A percentile compares a stretch with the other conserved stretches of the same genome.
These are phyloP conservation scores for Globisporangium orthogonon DNA, from an alignment of 352 stramenopile species.

Conservation along the genomic window DNA sequence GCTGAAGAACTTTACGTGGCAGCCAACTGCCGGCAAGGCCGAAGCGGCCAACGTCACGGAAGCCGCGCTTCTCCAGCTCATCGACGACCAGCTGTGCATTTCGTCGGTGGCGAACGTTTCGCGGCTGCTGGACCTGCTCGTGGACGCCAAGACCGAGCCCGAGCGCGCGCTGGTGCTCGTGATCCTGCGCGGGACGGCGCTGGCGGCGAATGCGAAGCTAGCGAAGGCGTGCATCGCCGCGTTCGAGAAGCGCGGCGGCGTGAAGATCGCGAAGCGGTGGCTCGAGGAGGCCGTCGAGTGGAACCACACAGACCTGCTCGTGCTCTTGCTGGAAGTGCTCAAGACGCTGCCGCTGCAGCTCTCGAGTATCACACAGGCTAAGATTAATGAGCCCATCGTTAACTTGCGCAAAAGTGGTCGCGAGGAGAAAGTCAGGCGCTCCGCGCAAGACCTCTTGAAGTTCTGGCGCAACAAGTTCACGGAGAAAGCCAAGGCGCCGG, in stretches of 20 bases:
- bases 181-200: conserved; percentile 60
- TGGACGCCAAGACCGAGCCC: conserved; percentile 55
- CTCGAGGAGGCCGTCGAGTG: conserved; percentile 71
- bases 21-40: conserved; percentile 9
- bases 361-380: conserved; percentile 81
- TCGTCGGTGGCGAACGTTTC: conserved; percentile 37
- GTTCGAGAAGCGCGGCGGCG: conserved; percentile 67
- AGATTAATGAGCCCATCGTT: conserved; percentile 87
- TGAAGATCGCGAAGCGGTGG: conserved; percentile 75
- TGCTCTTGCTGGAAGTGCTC: conserved; percentile 76
- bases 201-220: conserved; percentile 45
- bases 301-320: conserved; percentile 75
- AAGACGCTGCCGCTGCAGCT: conserved; percentile 79
- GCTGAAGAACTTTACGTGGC: conserved; percentile 27
- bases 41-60: conserved; percentile 35
- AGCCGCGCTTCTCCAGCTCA: conserved; percentile 40
- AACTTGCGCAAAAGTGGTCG: conserved; percentile 74
- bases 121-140: conserved; percentile 56
- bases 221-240: conserved; percentile 42
- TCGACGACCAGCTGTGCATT: conserved; percentile 49
- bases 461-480: conserved; percentile 81
- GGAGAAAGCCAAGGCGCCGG: conserved; percentile 62
- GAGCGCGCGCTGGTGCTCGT: conserved; percentile 68
- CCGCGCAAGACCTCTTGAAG: conserved; percentile 81
- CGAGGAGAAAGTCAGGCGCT: conserved; percentile 72